A percentile compares a stretch with the other conserved stretches of the same genome.
phyloP scores from a whole-genome alignment of 257 asterid species.

The Prunella vulgaris region DNA sequence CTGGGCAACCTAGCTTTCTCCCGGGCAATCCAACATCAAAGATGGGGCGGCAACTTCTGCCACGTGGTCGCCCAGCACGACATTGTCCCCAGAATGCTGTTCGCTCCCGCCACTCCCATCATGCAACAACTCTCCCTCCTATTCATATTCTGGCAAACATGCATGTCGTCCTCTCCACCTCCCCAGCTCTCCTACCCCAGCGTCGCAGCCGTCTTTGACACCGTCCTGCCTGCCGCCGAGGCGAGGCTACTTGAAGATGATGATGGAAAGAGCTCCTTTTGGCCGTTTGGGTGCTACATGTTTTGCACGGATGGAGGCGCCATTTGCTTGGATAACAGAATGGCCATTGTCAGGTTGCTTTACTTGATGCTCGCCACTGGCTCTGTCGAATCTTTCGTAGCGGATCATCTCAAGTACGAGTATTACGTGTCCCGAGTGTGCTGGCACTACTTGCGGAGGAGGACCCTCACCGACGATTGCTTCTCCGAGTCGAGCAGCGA shows the following conservation, averaged over 20 bases:
- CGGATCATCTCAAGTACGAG: conserved; percentile 59
- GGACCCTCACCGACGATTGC: conserved; percentile 25
- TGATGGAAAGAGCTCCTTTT: conserved; percentile 24
- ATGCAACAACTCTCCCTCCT: conserved; percentile 32
- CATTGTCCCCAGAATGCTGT: conserved; percentile 67
- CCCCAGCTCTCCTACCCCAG: conserved; percentile 30
- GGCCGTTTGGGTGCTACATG: conserved; percentile 83
- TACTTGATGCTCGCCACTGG: conserved; percentile 43
- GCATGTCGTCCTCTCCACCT: conserved; percentile 37
- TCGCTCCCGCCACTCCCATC: conserved; percentile 48
- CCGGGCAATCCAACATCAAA: conserved; percentile 57
- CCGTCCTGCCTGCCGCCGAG: conserved; percentile 38
- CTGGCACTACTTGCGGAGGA: conserved; percentile 46
- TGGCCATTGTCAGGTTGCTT: conserved; percentile 55
- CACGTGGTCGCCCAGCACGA: conserved; percentile 71
- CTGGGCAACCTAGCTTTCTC: conserved; percentile 69
- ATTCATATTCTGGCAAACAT: conserved; percentile 41
- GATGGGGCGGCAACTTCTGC: conserved; percentile 80
- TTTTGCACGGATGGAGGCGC: conserved; percentile 69
- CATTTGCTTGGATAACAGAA: conserved; percentile 59
- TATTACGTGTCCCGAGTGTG: conserved; percentile 34
- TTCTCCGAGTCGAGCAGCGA: conserved; percentile 55
- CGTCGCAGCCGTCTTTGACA: conserved; percentile 26
- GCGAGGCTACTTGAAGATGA: not conserved
- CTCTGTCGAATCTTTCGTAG: conserved; percentile 39